Percentiles rank a stretch among this genome's conserved stretches.
These are phyloP conservation scores for Zostera marina DNA, from an alignment of 116 monocot genomes.

Conservation along the genomic window DNA sequence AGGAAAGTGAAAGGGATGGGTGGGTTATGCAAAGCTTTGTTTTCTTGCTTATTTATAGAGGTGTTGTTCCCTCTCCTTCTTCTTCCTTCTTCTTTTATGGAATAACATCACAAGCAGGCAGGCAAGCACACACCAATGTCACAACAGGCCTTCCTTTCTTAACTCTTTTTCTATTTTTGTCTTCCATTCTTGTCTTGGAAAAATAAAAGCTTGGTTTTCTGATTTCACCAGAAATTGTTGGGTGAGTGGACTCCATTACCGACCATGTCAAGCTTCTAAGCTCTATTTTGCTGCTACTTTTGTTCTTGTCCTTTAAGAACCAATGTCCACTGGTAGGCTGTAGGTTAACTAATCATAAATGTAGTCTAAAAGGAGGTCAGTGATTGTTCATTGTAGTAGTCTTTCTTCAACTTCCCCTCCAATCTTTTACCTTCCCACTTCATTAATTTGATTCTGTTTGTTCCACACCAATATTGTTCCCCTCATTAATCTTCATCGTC, in stretches of 20 bases:
- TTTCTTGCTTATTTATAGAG: constrained; percentile 3
- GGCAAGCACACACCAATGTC: constrained; percentile 1
- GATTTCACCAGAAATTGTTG: constrained; percentile 2
- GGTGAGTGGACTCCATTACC: not conserved
- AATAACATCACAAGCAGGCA: not conserved
- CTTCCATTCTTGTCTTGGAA: constrained; percentile 2
- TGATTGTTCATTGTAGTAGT: not conserved
- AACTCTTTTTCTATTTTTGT: no score
- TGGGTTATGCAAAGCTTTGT: constrained; percentile 1
- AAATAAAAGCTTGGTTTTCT: constrained; percentile 4
- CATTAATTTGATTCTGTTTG: not conserved
- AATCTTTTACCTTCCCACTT: not conserved
- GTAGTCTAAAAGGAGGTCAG: not conserved
- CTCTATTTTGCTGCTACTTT: not conserved
- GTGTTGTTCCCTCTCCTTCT: not conserved
- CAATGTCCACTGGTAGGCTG: not conserved
- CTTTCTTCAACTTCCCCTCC: not conserved
- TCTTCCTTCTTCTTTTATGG: constrained; percentile 1
- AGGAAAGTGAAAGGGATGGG: constrained; percentile 7
- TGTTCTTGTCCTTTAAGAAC: constrained; percentile 1
- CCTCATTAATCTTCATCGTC: no score
- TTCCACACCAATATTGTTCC: no score
- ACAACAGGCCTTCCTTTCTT: constrained; percentile 1
- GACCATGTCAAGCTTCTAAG: not conserved
- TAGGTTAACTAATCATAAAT: not conserved